Percentiles rank a stretch among this genome's conserved stretches.
Evolutionary conservation across 768 basidiomycete genomes (phyloP).

Genomic region (Rickenella mellea): DNA sequence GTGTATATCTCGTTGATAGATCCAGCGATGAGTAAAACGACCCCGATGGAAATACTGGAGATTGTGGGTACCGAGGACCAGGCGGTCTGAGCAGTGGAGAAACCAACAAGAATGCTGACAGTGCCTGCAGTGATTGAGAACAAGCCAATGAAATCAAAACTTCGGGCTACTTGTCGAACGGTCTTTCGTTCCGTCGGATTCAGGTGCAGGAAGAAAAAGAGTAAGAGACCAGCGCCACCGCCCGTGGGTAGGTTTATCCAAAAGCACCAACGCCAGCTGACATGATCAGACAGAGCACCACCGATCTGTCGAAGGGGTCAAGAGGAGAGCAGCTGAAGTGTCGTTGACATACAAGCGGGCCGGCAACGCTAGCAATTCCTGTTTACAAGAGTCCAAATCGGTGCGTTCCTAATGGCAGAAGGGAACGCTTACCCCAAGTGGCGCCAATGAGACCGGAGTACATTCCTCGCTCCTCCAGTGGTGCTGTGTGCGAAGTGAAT

Average conservation of each 20-base stretch:
- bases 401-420: too few species aligned
- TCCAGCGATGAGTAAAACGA: slow-evolving; percentile 38
- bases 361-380: slow-evolving; percentile 41
- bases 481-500: slow-evolving; percentile 8
- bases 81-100: slow-evolving; percentile 55
- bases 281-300: slow-evolving; percentile 14
- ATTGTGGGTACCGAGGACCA: slow-evolving; percentile 53
- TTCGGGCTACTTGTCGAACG: slow-evolving; percentile 43
- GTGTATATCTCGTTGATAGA: slow-evolving; percentile 55
- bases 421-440: slow-evolving; percentile 29
- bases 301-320: too few species aligned
- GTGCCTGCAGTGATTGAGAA: slow-evolving; percentile 52
- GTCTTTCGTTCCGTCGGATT: slow-evolving; percentile 30
- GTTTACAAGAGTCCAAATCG: too few species aligned
- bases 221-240: slow-evolving; percentile 10
- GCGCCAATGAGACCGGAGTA: slow-evolving; percentile 28
- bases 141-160: slow-evolving; percentile 70
- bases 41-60: slow-evolving; percentile 49
- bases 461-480: slow-evolving; percentile 21
- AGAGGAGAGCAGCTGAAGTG: too few species aligned
- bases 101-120: slow-evolving; percentile 61
- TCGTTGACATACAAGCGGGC: slow-evolving; percentile 71
- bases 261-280: slow-evolving; percentile 20
- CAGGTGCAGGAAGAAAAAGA: slow-evolving; percentile 12
- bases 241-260: slow-evolving; percentile 12